phyloP scores from a whole-genome alignment of 208 protist species.

The Herpetomonas samuelpessoai region DNA sequence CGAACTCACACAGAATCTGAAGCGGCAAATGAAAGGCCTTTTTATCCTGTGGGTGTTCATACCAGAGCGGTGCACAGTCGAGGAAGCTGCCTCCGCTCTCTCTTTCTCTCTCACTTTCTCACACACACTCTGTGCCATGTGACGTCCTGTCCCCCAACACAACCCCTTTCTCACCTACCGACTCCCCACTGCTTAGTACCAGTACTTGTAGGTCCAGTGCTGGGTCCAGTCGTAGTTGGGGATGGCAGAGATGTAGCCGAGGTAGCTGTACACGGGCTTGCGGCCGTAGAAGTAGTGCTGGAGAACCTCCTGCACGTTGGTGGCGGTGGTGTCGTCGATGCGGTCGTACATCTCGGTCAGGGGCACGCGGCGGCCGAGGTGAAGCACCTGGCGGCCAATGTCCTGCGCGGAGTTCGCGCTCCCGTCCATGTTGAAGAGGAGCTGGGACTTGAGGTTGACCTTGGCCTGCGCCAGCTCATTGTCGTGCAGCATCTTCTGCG shows the following conservation, averaged over 20 bases:
- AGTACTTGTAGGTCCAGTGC: slow-evolving; percentile 92
- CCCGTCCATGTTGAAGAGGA: slow-evolving; percentile 90
- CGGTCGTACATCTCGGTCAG: slow-evolving; percentile 91
- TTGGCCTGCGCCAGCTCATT: slow-evolving; percentile 86
- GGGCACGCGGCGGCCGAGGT: slow-evolving; percentile 80
- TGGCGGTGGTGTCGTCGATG: slow-evolving; percentile 87
- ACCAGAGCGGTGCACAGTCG: neutral
- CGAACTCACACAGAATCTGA: neutral
- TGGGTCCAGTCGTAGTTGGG: slow-evolving; percentile 87
- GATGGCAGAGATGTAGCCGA: slow-evolving; percentile 78
- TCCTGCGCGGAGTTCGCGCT: slow-evolving; percentile 83
- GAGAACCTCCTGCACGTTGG: slow-evolving; percentile 82
- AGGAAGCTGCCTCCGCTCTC: neutral
- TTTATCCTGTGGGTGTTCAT: slow-evolving; percentile 1
- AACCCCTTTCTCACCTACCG: neutral
- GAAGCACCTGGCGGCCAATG: slow-evolving; percentile 83
- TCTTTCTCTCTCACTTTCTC: neutral
- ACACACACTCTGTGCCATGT: neutral
- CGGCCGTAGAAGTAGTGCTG: slow-evolving; percentile 92
- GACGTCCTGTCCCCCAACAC: neutral
- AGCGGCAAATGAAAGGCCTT: neutral
- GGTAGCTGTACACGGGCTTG: slow-evolving; percentile 86
- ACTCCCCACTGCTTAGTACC: slow-evolving; percentile 55
- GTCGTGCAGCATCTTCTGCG: slow-evolving; percentile 81
- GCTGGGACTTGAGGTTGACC: slow-evolving; percentile 87